Evolutionary conservation across 2,329 filamentous ascomycete species (phyloP), one percentile per base, ranked within the genome.

Genomic region (Ceratocystis smalleyi): DNA sequence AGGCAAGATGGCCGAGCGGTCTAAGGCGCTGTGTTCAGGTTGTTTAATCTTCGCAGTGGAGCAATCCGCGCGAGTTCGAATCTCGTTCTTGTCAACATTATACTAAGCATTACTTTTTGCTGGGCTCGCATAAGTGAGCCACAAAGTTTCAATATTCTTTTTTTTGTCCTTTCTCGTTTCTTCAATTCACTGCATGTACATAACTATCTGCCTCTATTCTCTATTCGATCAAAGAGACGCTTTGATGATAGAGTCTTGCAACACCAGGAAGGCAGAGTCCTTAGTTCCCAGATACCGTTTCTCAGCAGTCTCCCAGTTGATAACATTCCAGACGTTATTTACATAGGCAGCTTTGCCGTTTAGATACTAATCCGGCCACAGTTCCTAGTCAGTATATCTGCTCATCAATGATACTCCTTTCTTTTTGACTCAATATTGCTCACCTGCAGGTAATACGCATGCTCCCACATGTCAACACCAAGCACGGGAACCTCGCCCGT

Each of bases 381-480:
- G 22, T 1, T 12, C 0, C 7, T 43, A 2, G 27, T 49, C 17
- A 57, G 54, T 19, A 57, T n/a, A 57, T n/a, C 15, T 40, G 12
- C 35, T 40, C 17, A 30, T 47, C 17, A 47, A n/a, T 61, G 19
- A n/a, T 15, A n/a, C 43, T 17, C 12, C 3, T 57, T 4, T n/a
- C 24, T 17, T 57, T 35, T n/a, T n/a, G 54, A 2, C 54, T 57
- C 54, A 32, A 35, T 59, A n/a, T 43, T 43, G 70, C 76, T 68
- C 67, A 85, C 83, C 79, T 89, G 89, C 19, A 95, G 76, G 72
- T 95, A 95, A 72, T 95, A 95, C 0, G 90, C 90, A 76, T 95
- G 90, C 77, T 95, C 90, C 90, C 89, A 95, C 83, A 95, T 92
- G 73, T 95, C 90, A 1, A 95, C 79, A 0, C 89, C 89, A 51